phyloP scores from a whole-genome alignment of 129 eudicot genomes.

The Flaveria bidentis region DNA sequence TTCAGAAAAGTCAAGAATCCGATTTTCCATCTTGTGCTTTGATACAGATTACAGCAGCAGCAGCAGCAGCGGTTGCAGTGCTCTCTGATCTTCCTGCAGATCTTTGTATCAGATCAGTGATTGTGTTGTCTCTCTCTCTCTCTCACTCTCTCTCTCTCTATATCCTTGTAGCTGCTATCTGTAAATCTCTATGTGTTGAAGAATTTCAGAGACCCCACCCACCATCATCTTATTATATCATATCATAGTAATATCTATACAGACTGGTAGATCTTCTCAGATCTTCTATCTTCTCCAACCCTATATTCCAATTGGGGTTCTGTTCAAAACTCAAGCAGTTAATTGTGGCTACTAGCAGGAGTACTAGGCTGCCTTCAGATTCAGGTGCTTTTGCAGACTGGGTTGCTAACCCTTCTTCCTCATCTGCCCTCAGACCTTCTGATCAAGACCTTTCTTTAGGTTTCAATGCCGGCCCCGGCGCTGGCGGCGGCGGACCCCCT shows the following conservation, averaged over 20 bases:
- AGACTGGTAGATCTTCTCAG: constrained; percentile 38
- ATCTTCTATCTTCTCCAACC: constrained; percentile 39
- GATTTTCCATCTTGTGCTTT: constrained; percentile 7
- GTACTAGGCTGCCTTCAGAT: constrained; percentile 63
- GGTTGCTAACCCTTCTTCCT: constrained; percentile 63
- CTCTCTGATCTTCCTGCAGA: constrained; percentile 36
- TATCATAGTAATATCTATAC: constrained; percentile 23
- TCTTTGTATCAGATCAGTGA: constrained; percentile 39
- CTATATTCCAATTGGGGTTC: constrained; percentile 34
- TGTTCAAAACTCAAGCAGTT: constrained; percentile 28
- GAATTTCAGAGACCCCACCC: constrained; percentile 45
- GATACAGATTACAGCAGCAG: not conserved
- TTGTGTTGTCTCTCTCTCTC: constrained; percentile 4
- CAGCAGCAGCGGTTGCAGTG: constrained; percentile 14
- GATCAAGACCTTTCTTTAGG: constrained; percentile 75
- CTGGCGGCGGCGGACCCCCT: constrained; percentile 14
- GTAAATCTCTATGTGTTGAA: constrained; percentile 21
- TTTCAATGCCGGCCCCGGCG: constrained; percentile 58
- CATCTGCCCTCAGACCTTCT: constrained; percentile 37
- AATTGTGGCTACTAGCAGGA: constrained; percentile 81
- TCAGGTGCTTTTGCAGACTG: constrained; percentile 83
- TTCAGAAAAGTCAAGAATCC: constrained; percentile 7
- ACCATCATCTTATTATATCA: constrained; percentile 12
- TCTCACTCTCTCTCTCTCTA: no score
- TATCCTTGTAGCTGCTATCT: constrained; percentile 11